These are phyloP conservation scores for Takashimella koratensis DNA, from an alignment of 1,284 basidiomycete genomes.

Conservation along the genomic window DNA sequence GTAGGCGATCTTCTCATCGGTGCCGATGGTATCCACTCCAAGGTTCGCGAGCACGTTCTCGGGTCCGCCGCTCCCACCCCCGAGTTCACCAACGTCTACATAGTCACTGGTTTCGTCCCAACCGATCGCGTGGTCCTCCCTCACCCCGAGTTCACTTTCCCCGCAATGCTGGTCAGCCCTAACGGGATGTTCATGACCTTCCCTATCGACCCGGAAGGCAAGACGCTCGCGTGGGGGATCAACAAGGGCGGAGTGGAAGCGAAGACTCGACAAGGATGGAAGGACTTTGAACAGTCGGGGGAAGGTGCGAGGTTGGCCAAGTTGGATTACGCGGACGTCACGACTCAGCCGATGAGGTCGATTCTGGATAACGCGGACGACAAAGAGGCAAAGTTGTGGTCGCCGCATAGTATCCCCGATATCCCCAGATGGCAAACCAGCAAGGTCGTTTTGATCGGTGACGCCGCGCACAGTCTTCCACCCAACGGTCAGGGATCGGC, in stretches of 20 bases:
- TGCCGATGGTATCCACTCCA: conserved; percentile 16
- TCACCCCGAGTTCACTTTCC: conserved; percentile 13
- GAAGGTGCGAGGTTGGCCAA: conserved; percentile 15
- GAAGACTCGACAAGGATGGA: conserved; percentile 17
- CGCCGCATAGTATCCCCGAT: conserved; percentile 21
- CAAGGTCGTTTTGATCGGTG: conserved; percentile 17
- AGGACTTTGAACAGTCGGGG: conserved; percentile 19
- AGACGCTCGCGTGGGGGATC: conserved; percentile 23
- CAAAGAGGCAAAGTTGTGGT: conserved; percentile 14
- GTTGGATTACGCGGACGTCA: conserved; percentile 10
- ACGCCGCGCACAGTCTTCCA: conserved; percentile 24
- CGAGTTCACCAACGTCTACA: conserved; percentile 11
- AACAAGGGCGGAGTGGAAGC: conserved; percentile 10
- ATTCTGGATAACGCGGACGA: conserved; percentile 17
- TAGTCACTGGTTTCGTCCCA: conserved; percentile 20
- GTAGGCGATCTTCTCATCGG: conserved; percentile 19
- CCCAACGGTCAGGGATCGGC: conserved; percentile 26
- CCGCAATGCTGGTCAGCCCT: conserved; percentile 22
- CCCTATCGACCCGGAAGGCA: conserved; percentile 16
- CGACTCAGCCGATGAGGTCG: conserved; percentile 14
- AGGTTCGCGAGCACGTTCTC: conserved; percentile 22
- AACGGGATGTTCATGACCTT: conserved; percentile 26
- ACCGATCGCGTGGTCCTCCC: conserved; percentile 1
- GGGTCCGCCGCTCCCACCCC: conserved; percentile 12
- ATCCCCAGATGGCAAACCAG: conserved; percentile 17